Evolutionary conservation across 169 alveolate genomes (phyloP).

Genomic region (Neospora caninum): DNA sequence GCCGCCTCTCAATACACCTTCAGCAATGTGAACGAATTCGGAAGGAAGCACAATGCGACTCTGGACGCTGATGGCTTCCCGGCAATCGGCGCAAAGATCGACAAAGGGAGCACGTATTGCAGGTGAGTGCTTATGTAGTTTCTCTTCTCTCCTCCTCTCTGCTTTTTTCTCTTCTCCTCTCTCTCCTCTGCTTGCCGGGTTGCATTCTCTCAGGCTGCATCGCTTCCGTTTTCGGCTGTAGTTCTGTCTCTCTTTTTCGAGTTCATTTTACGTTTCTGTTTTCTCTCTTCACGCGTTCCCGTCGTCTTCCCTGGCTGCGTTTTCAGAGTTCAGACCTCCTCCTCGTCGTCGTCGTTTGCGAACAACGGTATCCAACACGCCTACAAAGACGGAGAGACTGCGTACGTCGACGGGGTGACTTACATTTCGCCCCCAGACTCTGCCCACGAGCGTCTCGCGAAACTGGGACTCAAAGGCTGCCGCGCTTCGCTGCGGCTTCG

Average conservation of each 20-base stretch:
- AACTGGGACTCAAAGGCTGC: conserved; percentile 56
- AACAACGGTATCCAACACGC: background rate
- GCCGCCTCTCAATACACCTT: conserved; percentile 72
- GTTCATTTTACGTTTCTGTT: no score
- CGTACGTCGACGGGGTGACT: conserved; percentile 77
- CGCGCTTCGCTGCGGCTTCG: conserved; percentile 70
- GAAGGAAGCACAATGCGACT: conserved; percentile 69
- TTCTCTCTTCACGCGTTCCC: no score
- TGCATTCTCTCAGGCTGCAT: no score
- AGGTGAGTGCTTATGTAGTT: conserved; percentile 35
- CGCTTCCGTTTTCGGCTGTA: no score
- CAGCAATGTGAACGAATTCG: conserved; percentile 70
- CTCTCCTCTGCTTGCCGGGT: background rate
- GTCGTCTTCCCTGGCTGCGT: no score
- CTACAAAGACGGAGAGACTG: conserved; percentile 79
- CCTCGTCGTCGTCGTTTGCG: background rate
- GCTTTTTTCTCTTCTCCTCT: background rate
- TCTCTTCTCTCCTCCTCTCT: background rate
- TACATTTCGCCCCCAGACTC: conserved; percentile 63
- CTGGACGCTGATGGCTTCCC: conserved; percentile 91
- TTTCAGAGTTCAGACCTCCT: background rate
- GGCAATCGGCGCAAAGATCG: conserved; percentile 80
- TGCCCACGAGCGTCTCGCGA: conserved; percentile 36
- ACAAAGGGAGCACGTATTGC: conserved; percentile 80
- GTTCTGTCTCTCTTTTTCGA: no score